Percentiles rank a stretch among this genome's conserved stretches.
Conservation (phyloP, 2,329 filamentous ascomycete genomes). For the Penicillium rolfsii region DNA sequence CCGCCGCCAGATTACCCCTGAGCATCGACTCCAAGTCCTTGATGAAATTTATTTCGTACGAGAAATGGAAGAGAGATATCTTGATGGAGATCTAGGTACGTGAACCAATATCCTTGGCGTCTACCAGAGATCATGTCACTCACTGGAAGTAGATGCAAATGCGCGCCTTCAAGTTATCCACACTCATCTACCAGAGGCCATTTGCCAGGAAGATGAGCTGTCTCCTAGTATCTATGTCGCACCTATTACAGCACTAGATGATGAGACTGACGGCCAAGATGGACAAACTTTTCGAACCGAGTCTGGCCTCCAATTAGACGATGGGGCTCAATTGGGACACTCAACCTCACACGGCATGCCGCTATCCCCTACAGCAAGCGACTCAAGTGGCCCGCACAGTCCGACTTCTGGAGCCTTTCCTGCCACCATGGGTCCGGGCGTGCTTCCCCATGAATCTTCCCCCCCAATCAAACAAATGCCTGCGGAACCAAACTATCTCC, state of each 20-base stretch:
- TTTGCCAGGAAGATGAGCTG: slow-evolving; percentile 18
- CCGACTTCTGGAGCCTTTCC: slow-evolving; percentile 23
- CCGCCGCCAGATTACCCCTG: slow-evolving; percentile 37
- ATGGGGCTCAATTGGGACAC: slow-evolving; percentile 8
- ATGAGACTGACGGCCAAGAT: slow-evolving; percentile 11
- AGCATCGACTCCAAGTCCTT: slow-evolving; percentile 35
- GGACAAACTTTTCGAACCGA: background rate
- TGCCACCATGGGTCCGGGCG: slow-evolving; percentile 8
- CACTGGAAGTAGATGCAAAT: slow-evolving; percentile 22
- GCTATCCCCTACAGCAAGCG: slow-evolving; percentile 27
- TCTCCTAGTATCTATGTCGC: slow-evolving; percentile 15
- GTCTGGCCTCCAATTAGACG: slow-evolving; percentile 5
- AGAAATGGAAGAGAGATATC: slow-evolving; percentile 37
- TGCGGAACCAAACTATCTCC: slow-evolving; percentile 16
- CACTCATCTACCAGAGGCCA: slow-evolving; percentile 25
- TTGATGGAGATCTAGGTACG: slow-evolving; percentile 37
- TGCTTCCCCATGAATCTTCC: slow-evolving; percentile 18
- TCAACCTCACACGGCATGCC: slow-evolving; percentile 15
- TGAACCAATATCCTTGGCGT: background rate
- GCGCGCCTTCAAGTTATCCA: slow-evolving; percentile 27
- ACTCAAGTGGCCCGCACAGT: slow-evolving; percentile 28
- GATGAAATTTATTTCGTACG: slow-evolving; percentile 43
- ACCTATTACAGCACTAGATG: slow-evolving; percentile 3
- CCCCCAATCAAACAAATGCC: slow-evolving; percentile 17
- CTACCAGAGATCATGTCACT: background rate